Conservation (phyloP, 495 filamentous ascomycete genomes). For the Cudoniella acicularis region DNA sequence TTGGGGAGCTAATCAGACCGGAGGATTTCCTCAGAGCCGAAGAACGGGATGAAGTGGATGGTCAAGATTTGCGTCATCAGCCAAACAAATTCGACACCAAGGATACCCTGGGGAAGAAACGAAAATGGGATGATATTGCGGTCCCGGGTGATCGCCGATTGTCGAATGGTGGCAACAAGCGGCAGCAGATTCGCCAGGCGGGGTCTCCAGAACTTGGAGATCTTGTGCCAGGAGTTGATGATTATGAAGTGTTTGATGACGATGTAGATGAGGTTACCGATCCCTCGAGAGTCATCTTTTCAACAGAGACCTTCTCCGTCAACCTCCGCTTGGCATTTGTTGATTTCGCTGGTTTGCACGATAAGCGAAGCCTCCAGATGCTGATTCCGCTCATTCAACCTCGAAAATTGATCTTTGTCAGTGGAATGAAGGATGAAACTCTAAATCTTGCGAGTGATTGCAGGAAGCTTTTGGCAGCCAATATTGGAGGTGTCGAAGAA, state of each 20-base stretch:
- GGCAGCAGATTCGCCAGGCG: slow-evolving; percentile 29
- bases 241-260: slow-evolving; percentile 52
- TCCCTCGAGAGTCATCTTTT: slow-evolving; percentile 69
- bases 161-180: slow-evolving; percentile 40
- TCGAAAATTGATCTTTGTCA: slow-evolving; percentile 85
- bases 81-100: slow-evolving; percentile 41
- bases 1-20: slow-evolving; percentile 86
- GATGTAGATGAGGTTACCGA: slow-evolving; percentile 54
- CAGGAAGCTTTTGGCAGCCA: slow-evolving; percentile 58
- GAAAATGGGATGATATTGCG: slow-evolving; percentile 80
- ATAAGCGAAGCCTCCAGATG: slow-evolving; percentile 89
- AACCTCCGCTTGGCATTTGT: slow-evolving; percentile 77
- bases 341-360: slow-evolving; percentile 89
- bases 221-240: slow-evolving; percentile 33
- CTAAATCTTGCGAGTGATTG: slow-evolving; percentile 73
- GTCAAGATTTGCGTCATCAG: slow-evolving; percentile 45
- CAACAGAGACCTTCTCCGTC: slow-evolving; percentile 55
- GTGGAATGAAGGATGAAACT: slow-evolving; percentile 75
- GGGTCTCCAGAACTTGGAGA: slow-evolving; percentile 11
- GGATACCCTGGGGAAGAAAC: slow-evolving; percentile 81
- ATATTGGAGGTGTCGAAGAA: slow-evolving; percentile 33
- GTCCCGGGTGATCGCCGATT: slow-evolving; percentile 33
- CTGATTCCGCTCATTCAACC: slow-evolving; percentile 92
- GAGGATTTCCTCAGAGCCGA: slow-evolving; percentile 94
- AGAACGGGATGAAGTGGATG: slow-evolving; percentile 80